A percentile compares a stretch with the other conserved stretches of the same genome.
phyloP scores from a whole-genome alignment of 2,329 filamentous ascomycete genomes.

The Malbranchea zuffiana region DNA sequence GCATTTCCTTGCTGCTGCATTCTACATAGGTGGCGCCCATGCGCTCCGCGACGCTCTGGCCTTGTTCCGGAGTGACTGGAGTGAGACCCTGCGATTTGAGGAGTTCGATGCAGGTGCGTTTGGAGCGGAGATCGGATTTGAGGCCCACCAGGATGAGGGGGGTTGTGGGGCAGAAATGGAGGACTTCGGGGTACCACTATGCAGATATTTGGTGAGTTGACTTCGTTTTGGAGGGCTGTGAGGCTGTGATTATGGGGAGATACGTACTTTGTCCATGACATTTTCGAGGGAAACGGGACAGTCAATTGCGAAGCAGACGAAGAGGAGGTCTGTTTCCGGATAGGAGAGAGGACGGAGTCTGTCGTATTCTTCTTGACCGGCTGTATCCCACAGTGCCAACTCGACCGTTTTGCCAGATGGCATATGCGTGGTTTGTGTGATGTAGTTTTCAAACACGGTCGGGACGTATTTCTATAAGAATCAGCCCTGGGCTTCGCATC shows the following conservation, averaged over 20 bases:
- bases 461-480: constrained; percentile 86
- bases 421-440: constrained; percentile 86
- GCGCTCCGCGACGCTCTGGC: constrained; percentile 73
- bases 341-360: constrained; percentile 90
- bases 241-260: not conserved
- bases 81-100: constrained; percentile 96
- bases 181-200: constrained; percentile 97
- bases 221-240: not conserved
- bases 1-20: constrained; percentile 97
- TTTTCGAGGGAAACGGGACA: constrained; percentile 97
- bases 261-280: constrained; percentile 87
- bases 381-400: constrained; percentile 95
- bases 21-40: constrained; percentile 97
- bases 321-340: constrained; percentile 93
- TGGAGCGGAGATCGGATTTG: constrained; percentile 91
- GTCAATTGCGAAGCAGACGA: constrained; percentile 98
- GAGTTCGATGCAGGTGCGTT: constrained; percentile 95
- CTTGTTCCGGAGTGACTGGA: constrained; percentile 85
- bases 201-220: constrained; percentile 1
- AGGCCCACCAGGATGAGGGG: constrained; percentile 91
- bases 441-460: constrained; percentile 99
- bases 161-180: constrained; percentile 97
- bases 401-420: constrained; percentile 88
- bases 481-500: constrained; percentile 4
- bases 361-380: constrained; percentile 97